Conservation (phyloP, 441 rosid species). For the Theobroma grandiflorum region DNA sequence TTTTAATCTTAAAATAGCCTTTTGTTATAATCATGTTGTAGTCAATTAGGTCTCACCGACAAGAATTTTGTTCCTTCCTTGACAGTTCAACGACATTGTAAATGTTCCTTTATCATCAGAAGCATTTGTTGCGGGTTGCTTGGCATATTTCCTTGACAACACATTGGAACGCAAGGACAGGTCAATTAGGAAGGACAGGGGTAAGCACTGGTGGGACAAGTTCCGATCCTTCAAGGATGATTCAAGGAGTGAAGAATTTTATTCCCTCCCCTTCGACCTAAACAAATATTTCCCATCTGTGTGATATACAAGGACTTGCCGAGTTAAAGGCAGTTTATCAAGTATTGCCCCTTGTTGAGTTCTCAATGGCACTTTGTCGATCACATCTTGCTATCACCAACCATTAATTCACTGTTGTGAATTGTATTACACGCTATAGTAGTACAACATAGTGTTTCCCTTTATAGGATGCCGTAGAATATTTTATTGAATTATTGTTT, state of each 20-base stretch:
- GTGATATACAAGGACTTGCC: constrained; percentile 38
- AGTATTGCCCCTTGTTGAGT: not conserved
- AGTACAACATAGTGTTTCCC: constrained; percentile 37
- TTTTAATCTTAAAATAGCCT: not conserved
- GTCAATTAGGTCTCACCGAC: constrained; percentile 10
- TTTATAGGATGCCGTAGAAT: constrained; percentile 35
- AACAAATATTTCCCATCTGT: constrained; percentile 92
- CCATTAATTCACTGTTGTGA: constrained; percentile 24
- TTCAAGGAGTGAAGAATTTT: constrained; percentile 83
- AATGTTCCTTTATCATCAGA: constrained; percentile 92
- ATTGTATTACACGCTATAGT: constrained; percentile 40
- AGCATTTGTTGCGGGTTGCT: constrained; percentile 84
- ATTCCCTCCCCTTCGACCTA: constrained; percentile 91
- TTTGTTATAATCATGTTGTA: not conserved
- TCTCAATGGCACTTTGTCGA: constrained; percentile 21
- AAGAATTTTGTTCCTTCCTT: constrained; percentile 15
- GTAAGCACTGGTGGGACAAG: constrained; percentile 97
- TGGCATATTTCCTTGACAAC: constrained; percentile 87
- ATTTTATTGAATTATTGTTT: constrained; percentile 35
- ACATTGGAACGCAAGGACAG: constrained; percentile 68
- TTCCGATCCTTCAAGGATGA: constrained; percentile 79
- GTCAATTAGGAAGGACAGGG: constrained; percentile 82
- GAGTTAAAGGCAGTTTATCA: constrained; percentile 20
- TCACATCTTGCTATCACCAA: constrained; percentile 17
- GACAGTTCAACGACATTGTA: constrained; percentile 90